A percentile compares a stretch with the other conserved stretches of the same genome.
These are phyloP conservation scores for Aspergillus cavernicola DNA, from an alignment of 495 filamentous ascomycete species.

Conservation along the genomic window DNA sequence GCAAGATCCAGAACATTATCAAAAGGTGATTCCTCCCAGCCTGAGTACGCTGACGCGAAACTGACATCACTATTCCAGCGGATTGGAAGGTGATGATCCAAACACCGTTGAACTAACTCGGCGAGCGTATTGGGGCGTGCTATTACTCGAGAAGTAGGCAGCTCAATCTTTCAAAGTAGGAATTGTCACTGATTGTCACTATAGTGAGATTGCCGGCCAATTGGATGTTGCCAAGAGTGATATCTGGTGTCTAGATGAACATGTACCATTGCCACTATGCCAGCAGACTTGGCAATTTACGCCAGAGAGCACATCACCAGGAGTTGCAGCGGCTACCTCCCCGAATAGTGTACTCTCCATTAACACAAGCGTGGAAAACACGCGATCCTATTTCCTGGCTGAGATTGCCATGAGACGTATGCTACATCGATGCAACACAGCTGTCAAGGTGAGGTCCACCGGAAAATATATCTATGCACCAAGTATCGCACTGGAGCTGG, in stretches of 20 bases:
- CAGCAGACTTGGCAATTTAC: background rate
- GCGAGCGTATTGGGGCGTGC: background rate
- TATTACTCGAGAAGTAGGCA: background rate
- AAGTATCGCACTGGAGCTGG: conserved; percentile 6
- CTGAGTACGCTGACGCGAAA: background rate
- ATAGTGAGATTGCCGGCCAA: background rate
- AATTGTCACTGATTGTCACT: no score
- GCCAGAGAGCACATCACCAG: background rate
- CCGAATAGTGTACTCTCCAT: background rate
- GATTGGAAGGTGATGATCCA: background rate
- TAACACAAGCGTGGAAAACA: background rate
- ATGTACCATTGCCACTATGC: background rate
- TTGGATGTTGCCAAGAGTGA: background rate
- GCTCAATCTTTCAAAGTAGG: no score
- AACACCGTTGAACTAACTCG: background rate
- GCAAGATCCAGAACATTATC: conserved; percentile 9
- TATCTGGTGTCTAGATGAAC: background rate
- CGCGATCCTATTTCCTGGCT: conserved; percentile 5
- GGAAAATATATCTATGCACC: no score
- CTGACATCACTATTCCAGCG: background rate
- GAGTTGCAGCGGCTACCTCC: background rate
- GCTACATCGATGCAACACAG: conserved; percentile 9
- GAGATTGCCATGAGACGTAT: conserved; percentile 12
- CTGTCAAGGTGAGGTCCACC: no score
- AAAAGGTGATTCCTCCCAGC: background rate